A percentile compares a stretch with the other conserved stretches of the same genome.
Evolutionary conservation across 495 filamentous ascomycete genomes (phyloP).

Genomic region (Bathelium albidoporum): DNA sequence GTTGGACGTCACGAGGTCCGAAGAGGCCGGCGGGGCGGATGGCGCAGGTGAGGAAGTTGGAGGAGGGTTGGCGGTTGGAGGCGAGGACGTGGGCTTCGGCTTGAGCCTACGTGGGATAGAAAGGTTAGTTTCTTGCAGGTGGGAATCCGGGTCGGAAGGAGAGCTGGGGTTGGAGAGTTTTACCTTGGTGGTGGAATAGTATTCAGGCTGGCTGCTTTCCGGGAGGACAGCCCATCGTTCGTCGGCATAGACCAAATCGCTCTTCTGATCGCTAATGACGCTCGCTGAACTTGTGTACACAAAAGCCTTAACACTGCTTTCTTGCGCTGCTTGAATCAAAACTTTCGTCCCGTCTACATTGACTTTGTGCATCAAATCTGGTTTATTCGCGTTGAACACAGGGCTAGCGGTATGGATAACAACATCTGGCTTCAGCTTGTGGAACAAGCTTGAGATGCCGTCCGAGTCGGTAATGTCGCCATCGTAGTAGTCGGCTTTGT

Average conservation of each 20-base stretch:
- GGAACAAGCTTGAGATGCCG: conserved; percentile 55
- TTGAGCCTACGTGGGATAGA: conserved; percentile 49
- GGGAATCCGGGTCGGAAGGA: not conserved
- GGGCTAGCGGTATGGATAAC: conserved; percentile 83
- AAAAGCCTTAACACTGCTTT: conserved; percentile 75
- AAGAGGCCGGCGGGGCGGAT: conserved; percentile 21
- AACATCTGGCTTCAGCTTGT: conserved; percentile 64
- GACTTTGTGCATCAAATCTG: conserved; percentile 67
- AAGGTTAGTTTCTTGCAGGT: conserved; percentile 4
- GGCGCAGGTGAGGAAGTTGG: conserved; percentile 20
- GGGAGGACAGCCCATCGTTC: conserved; percentile 76
- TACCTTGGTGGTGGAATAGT: conserved; percentile 57
- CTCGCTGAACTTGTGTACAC: conserved; percentile 91
- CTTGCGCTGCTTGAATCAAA: conserved; percentile 63
- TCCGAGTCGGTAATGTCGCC: conserved; percentile 75
- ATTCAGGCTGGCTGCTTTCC: conserved; percentile 63
- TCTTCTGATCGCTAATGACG: conserved; percentile 70
- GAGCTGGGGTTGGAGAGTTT: not conserved
- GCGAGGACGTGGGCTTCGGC: conserved; percentile 77
- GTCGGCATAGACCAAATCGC: conserved; percentile 78
- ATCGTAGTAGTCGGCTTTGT: conserved; percentile 66
- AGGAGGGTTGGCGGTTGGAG: conserved; percentile 61
- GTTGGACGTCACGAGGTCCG: conserved; percentile 43
- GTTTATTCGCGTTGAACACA: conserved; percentile 12
- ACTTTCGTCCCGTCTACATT: conserved; percentile 84